Base-by-base conservation (phyloP, 805 yeast species). In the Nakazawaea anatomiae region DNA sequence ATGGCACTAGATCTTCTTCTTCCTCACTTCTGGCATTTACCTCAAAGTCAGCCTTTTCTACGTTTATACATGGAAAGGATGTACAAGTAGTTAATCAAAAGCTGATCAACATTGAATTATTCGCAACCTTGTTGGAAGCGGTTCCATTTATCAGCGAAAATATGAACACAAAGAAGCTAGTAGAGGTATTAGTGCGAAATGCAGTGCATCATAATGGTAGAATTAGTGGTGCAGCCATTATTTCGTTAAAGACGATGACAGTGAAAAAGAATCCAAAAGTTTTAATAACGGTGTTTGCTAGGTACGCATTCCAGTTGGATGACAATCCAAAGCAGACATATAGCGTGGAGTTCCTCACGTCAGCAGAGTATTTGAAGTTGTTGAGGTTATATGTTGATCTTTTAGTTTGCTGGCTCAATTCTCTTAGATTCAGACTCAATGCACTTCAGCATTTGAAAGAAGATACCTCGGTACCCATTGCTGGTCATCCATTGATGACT, bases 131-230 rank as follows among this genome's bases (percentile, higher is more conserved):
- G 18, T 72, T 90, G 1, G 88, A 87, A 32, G 74, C 86, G 2
- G 71, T 86, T 42, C 94, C 98, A 0, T 86, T 91, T 81, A 39
- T 30, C 6, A 34, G 41, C 28, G 52, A 49, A 6, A 14, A 39
- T n/a, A 39, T 49, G 36, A 78, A 87, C 57, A 66, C 72, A 69
- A 76, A 85, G 51, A 76, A 79, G 34, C 70, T 85, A 2, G 79
- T 91, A 29, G 98, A 92, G 52, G 70, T 89, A 3, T 69, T 94
- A 12, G 83, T 91, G 40, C 74, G 89, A 51, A 89, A 90, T 61
- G 79, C 89, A 3, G 80, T 85, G 1, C 96, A 90, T 64, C 72
- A 76, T 2, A 83, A 84, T 55, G 67, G 66, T 5, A 69, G 75
- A n/a, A 80, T 91, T 7, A 75, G 90, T 1, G 67, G 70, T 14